phyloP scores from a whole-genome alignment of 495 filamentous ascomycete species.

The Chlorociboria aeruginascens region DNA sequence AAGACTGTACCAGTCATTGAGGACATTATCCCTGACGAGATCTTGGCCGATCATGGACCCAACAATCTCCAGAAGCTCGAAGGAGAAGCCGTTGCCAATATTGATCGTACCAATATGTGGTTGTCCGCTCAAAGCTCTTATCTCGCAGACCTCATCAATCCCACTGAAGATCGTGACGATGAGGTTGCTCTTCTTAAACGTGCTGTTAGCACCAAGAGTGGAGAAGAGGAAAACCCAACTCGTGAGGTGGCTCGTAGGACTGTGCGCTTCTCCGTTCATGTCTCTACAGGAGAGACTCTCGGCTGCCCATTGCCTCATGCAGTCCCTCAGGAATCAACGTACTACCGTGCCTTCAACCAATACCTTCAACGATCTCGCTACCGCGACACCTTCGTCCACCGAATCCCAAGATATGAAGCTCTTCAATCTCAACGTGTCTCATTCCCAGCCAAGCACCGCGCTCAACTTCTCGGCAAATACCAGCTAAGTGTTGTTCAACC shows the following conservation, averaged over 20 bases:
- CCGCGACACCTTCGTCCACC: constrained; percentile 71
- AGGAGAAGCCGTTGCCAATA: constrained; percentile 47
- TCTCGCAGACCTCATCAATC: constrained; percentile 59
- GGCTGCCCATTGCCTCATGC: constrained; percentile 34
- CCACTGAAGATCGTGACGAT: constrained; percentile 34
- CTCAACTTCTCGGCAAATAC: constrained; percentile 68
- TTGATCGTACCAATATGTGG: constrained; percentile 76
- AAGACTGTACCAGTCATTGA: constrained; percentile 25
- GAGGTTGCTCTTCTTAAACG: constrained; percentile 21
- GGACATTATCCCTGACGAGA: constrained; percentile 37
- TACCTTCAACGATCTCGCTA: constrained; percentile 43
- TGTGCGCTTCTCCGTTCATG: constrained; percentile 60
- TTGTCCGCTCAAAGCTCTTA: constrained; percentile 67
- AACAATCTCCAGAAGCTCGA: constrained; percentile 56
- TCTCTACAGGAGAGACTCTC: constrained; percentile 24
- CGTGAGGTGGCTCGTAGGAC: constrained; percentile 45
- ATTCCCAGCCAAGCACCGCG: constrained; percentile 48
- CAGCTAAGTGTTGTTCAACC: constrained; percentile 43
- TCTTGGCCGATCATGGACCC: constrained; percentile 56
- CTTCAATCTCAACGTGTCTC: constrained; percentile 69
- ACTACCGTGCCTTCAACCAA: constrained; percentile 79
- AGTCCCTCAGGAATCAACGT: constrained; percentile 61
- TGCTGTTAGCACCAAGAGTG: constrained; percentile 9
- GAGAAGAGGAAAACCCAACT: constrained; percentile 2
- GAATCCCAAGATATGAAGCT: constrained; percentile 76